A percentile compares a stretch with the other conserved stretches of the same genome.
These are phyloP conservation scores for Stachybotrys chartarum DNA, from an alignment of 2,329 filamentous ascomycete genomes.

Conservation along the genomic window DNA sequence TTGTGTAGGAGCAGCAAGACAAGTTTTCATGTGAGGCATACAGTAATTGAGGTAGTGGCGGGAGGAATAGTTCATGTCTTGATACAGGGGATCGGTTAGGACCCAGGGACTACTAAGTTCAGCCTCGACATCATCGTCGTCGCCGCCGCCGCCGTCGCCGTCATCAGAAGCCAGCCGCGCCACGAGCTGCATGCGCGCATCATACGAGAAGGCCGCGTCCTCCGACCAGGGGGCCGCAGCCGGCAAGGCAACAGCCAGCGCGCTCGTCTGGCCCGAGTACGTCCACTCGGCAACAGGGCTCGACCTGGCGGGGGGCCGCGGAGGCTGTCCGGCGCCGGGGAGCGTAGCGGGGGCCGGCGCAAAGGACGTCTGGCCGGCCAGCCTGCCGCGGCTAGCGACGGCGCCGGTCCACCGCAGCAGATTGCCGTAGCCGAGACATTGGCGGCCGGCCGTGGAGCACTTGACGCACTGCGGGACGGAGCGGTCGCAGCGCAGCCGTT, in stretches of 20 bases:
- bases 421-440: conserved; percentile 47
- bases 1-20: too few species aligned
- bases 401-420: conserved; percentile 46
- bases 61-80: conserved; percentile 46
- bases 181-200: conserved; percentile 18
- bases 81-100: conserved; percentile 35
- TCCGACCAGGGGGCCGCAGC: too few species aligned
- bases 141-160: too few species aligned
- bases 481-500: conserved; percentile 45
- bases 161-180: too few species aligned
- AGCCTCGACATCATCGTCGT: background rate
- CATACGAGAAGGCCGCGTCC: background rate
- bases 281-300: too few species aligned
- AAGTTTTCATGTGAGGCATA: conserved; percentile 19
- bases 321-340: too few species aligned
- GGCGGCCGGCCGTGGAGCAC: conserved; percentile 38
- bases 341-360: too few species aligned
- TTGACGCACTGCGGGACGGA: conserved; percentile 44
- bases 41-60: conserved; percentile 35
- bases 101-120: conserved; percentile 24
- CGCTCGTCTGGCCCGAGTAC: too few species aligned
- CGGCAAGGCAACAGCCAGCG: too few species aligned
- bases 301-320: too few species aligned
- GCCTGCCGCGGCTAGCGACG: conserved; percentile 33
- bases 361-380: conserved; percentile 31